Evolutionary conservation across 768 basidiomycete genomes (phyloP), one percentile per base, ranked within the genome.

Genomic region (Pleurotus citrinopileatus): DNA sequence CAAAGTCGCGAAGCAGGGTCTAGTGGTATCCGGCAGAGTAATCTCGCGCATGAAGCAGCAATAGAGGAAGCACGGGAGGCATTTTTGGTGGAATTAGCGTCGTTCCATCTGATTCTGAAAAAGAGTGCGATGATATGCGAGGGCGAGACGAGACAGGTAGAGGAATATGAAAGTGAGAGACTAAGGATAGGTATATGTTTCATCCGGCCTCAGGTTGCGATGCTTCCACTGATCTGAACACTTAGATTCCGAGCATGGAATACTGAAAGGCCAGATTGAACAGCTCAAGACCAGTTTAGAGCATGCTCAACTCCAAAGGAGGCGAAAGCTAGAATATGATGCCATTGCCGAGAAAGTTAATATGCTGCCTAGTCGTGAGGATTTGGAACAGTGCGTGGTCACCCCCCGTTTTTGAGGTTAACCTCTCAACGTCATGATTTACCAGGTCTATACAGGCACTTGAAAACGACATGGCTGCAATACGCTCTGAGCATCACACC

Each of bases 261-360:
- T 75, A 8, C 68, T 91, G 48, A 76, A 77, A 58, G 76, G 69
- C 7, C 89, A 93, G 60, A 92, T 94, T 47, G 81, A 85, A 59
- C 84, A 89, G 59, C 77, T 94, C 60, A 93, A 92, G 68, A 74
- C 76, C 17, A 79, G 82, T 3, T 67, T 94, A 54, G 89, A 91
- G 59, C 83, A 91, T 59, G 91, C 88, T 4, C 92, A 94, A 62
- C 73, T 87, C 63, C 72, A 84, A 53, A 82, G 91, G 43, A 76
- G 75, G 55, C 79, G 85, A 52, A 94, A 91, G 73, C 91, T 93
- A 60, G 91, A 94, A 63, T 94, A 94, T 64, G 91, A 94, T 72
- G 73, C 79, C 42, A 80, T 94, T 34, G 81, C 92, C 2, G 92
- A 93, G 69, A 91, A 86, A 65, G 83, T 92, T 44, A 90, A 91